Evolutionary conservation across 1,284 basidiomycete genomes (phyloP).

Genomic region (Trichosporon ovoides): DNA sequence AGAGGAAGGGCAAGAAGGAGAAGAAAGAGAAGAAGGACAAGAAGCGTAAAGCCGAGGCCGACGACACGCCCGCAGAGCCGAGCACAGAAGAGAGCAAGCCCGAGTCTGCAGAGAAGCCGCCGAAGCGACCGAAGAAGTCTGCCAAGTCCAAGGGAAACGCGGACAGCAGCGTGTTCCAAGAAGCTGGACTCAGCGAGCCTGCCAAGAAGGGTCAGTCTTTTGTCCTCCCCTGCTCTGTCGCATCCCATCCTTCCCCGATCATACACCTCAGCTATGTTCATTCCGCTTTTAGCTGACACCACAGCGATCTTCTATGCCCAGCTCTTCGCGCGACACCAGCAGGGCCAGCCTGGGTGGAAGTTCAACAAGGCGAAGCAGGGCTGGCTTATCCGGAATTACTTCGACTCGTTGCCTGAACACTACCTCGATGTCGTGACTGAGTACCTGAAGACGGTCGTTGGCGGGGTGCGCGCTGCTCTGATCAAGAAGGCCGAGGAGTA

Average conservation of each 20-base stretch:
- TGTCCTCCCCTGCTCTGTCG: too few relatives aligned
- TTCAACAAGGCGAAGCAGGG: slow-evolving; percentile 77
- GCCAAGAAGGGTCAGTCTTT: slow-evolving; percentile 56
- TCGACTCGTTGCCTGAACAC: slow-evolving; percentile 52
- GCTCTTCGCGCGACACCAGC: slow-evolving; percentile 50
- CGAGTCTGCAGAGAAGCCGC: background rate
- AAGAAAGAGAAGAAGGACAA: too few relatives aligned
- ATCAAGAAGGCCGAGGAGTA: slow-evolving; percentile 26
- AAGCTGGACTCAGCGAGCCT: slow-evolving; percentile 56
- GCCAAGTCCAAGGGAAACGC: slow-evolving; percentile 11
- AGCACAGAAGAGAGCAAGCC: background rate
- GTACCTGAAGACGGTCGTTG: slow-evolving; percentile 39
- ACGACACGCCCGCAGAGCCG: background rate
- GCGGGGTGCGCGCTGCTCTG: slow-evolving; percentile 23
- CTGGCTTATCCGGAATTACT: slow-evolving; percentile 70
- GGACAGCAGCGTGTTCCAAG: slow-evolving; percentile 42
- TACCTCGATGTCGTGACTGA: slow-evolving; percentile 29
- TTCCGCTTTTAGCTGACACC: slow-evolving; percentile 31
- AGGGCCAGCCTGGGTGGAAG: slow-evolving; percentile 57
- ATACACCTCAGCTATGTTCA: background rate
- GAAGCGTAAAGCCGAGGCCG: background rate
- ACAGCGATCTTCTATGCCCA: slow-evolving; percentile 55
- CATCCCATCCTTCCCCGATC: too few relatives aligned
- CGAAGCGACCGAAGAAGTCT: slow-evolving; percentile 8
- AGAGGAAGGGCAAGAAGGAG: slow-evolving; percentile 13